Conservation (phyloP, 768 basidiomycete species). For the Suillus cothurnatus region DNA sequence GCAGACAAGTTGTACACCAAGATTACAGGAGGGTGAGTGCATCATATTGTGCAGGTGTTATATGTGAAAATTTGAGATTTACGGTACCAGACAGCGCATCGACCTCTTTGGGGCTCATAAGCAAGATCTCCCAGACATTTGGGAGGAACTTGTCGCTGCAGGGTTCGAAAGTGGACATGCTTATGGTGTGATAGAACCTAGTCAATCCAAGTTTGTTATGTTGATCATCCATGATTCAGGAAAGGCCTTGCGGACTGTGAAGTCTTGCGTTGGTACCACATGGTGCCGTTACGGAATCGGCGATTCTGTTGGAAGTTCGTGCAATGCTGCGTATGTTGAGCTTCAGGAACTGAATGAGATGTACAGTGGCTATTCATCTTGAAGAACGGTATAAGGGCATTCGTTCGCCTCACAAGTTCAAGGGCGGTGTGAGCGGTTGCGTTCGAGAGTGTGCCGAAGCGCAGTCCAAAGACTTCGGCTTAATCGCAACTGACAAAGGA, state of each 20-base stretch:
- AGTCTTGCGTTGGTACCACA: conserved; percentile 73
- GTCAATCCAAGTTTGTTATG: neutral
- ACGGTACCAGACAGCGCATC: conserved; percentile 54
- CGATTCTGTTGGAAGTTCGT: conserved; percentile 63
- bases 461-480: conserved; percentile 72
- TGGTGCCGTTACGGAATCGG: conserved; percentile 76
- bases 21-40: conserved; percentile 43
- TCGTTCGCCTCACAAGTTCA: conserved; percentile 71
- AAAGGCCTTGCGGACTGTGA: conserved; percentile 69
- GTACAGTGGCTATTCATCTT: conserved; percentile 60
- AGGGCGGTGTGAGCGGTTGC: conserved; percentile 77
- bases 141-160: conserved; percentile 62
- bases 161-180: conserved; percentile 81
- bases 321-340: conserved; percentile 7
- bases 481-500: conserved; percentile 80
- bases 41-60: neutral
- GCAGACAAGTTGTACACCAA: conserved; percentile 63
- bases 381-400: conserved; percentile 76
- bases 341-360: neutral
- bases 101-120: conserved; percentile 74
- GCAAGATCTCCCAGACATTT: conserved; percentile 67
- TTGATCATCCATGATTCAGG: conserved; percentile 20
- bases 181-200: conserved; percentile 50
- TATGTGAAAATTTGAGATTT: neutral
- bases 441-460: conserved; percentile 80